Conservation (phyloP, 1,284 basidiomycete species). For the Coniferiporia sulphurascens region DNA sequence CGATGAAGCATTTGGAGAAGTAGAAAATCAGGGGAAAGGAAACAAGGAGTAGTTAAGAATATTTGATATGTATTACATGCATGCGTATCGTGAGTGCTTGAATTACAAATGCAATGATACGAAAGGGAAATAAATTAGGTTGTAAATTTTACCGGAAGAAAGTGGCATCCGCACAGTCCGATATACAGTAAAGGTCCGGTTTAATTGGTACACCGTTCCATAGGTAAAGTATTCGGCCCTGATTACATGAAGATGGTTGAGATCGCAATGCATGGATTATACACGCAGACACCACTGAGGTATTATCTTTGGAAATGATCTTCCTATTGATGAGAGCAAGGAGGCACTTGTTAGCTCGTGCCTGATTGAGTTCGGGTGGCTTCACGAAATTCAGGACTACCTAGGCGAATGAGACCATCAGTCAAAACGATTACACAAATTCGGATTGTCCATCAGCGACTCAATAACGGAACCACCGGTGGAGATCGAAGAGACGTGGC, state of each 20-base stretch:
- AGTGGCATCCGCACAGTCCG: neutral
- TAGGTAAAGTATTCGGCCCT: constrained; percentile 19
- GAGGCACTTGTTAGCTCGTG: constrained; percentile 88
- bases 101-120: neutral
- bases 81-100: neutral
- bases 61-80: neutral
- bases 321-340: constrained; percentile 89
- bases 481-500: constrained; percentile 65
- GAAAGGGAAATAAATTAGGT: neutral
- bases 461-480: constrained; percentile 48
- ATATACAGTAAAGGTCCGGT: too few species aligned
- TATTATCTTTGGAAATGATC: constrained; percentile 73
- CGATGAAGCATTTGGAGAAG: constrained; percentile 5
- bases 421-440: constrained; percentile 18
- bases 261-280: neutral
- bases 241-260: neutral
- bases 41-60: too few species aligned
- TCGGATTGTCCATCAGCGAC: constrained; percentile 53
- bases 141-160: neutral
- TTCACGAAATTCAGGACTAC: constrained; percentile 77
- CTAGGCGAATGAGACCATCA: constrained; percentile 8
- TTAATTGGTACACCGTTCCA: constrained; percentile 18
- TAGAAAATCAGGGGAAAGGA: neutral
- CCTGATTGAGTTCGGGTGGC: constrained; percentile 81
- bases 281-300: constrained; percentile 49